Percentiles rank a stretch among this genome's conserved stretches.
These are phyloP conservation scores for Penicillium sp. DNA, from an alignment of 2,329 filamentous ascomycete genomes.

Conservation along the genomic window DNA sequence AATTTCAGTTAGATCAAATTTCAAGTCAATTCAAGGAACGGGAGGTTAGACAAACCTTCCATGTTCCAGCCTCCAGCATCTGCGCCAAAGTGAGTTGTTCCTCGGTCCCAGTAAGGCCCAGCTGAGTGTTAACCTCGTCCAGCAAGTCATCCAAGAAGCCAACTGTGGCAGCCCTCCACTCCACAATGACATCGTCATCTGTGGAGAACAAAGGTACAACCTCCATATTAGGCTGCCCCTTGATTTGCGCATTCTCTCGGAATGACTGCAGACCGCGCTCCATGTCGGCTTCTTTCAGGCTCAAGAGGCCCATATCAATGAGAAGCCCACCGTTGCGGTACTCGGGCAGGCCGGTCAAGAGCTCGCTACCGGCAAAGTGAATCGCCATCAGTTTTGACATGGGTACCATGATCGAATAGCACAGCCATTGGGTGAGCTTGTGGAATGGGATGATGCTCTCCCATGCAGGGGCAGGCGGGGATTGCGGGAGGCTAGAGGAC, in stretches of 20 bases:
- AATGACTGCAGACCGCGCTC: slow-evolving; percentile 72
- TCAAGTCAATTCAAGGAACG: not conserved
- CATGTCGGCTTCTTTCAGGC: slow-evolving; percentile 68
- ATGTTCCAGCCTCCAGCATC: slow-evolving; percentile 91
- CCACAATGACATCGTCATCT: slow-evolving; percentile 76
- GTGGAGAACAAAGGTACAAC: slow-evolving; percentile 73
- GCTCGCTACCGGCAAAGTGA: slow-evolving; percentile 76
- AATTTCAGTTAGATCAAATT: slow-evolving; percentile 26
- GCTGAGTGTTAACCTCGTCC: slow-evolving; percentile 65
- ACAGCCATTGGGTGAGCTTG: slow-evolving; percentile 93
- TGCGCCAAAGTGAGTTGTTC: slow-evolving; percentile 78
- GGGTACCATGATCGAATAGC: slow-evolving; percentile 89
- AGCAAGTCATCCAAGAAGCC: slow-evolving; percentile 73
- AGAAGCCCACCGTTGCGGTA: slow-evolving; percentile 91
- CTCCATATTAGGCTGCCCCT: slow-evolving; percentile 70
- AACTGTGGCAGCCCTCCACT: slow-evolving; percentile 76
- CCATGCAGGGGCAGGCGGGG: slow-evolving; percentile 68
- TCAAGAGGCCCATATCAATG: slow-evolving; percentile 79
- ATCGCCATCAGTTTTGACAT: slow-evolving; percentile 81
- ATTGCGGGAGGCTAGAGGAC: slow-evolving; percentile 75
- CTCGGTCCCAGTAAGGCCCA: slow-evolving; percentile 66
- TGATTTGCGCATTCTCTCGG: slow-evolving; percentile 69
- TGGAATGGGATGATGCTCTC: slow-evolving; percentile 88
- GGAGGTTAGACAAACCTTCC: slow-evolving; percentile 72
- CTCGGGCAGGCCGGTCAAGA: slow-evolving; percentile 85